Base-by-base conservation (phyloP, 2,329 filamentous ascomycete species). In the Fusarium annulatum region DNA sequence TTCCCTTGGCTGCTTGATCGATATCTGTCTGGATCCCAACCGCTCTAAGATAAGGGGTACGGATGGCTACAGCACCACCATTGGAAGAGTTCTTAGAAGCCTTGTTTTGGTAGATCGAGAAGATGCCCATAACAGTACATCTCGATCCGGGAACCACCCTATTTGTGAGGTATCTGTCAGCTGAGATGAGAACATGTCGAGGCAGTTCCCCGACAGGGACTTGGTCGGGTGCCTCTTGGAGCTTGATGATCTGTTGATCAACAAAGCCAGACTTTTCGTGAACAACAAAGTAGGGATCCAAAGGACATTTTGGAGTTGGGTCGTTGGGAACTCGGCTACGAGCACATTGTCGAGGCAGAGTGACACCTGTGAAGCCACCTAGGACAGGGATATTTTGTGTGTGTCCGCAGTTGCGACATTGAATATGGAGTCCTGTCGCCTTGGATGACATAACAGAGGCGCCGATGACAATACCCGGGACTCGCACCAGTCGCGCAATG, bases 371-470 rank as follows among this genome's bases (percentile, higher is more conserved):
- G 82, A 99, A 98, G 38, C 96, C 96, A 51, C 95, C 94, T 5
- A 92, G 87, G 21, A 99, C 90, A 2, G 90, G 87, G 21, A 98
- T 84, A 30, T 89, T 88, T 72, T 94, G 88, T 38, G 89, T 87
- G 75, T 95, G 89, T 67, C 92, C 89, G 83, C 96, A 99, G 79
- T 91, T 95, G 73, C 95, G 91, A 85, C 96, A 99, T 82, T 97
- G 91, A 58, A 99, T 93, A 69, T 93, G 89, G 30, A 99, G 87
- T 33, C 91, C 87, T 11, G 95, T 98, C 9, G 96, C 94, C 86
- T 99, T 98, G 18, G 96, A 98, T 5, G 95, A 97, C 82, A 98
- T 92, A 23, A 97, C 97, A 2, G 96, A 98, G 52, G 96, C 96
- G 52, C 96, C 96, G 74, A 99, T 99, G 67, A 99, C 94, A 74